Evolutionary conservation across 306 rosid genomes (phyloP).

Genomic region (Pterocarpus santalinus): DNA sequence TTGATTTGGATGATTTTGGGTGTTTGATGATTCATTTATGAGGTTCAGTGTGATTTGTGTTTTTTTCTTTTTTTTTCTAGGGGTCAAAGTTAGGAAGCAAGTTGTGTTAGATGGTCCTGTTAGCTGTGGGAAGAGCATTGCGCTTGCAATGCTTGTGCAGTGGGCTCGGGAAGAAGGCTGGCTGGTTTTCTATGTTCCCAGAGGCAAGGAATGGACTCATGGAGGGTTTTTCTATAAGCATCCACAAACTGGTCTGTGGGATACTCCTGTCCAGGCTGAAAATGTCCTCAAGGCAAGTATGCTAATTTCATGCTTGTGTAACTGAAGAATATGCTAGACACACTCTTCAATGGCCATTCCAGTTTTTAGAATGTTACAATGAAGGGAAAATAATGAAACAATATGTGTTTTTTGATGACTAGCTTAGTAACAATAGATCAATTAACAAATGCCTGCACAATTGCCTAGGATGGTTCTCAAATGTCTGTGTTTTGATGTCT

Average conservation of each 20-base stretch:
- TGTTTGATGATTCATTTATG: slow-evolving; percentile 5
- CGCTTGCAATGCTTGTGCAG: slow-evolving; percentile 92
- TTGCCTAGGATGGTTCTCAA: slow-evolving; percentile 18
- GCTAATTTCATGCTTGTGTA: slow-evolving; percentile 7
- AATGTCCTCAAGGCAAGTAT: slow-evolving; percentile 78
- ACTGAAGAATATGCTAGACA: not conserved
- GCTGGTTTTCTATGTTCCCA: slow-evolving; percentile 94
- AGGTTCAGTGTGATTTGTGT: slow-evolving; percentile 26
- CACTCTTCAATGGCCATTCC: slow-evolving; percentile 1
- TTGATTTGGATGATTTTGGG: not conserved
- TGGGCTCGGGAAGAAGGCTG: slow-evolving; percentile 99
- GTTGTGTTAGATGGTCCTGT: slow-evolving; percentile 90
- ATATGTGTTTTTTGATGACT: slow-evolving; percentile 10
- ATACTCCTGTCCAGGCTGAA: slow-evolving; percentile 93
- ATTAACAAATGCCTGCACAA: not conserved
- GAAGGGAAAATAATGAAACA: slow-evolving; percentile 6
- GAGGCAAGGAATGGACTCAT: slow-evolving; percentile 87
- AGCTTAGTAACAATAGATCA: not conserved
- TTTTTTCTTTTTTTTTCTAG: slow-evolving; percentile 52
- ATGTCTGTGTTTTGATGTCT: slow-evolving; percentile 1
- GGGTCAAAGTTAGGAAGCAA: slow-evolving; percentile 79
- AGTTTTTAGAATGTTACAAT: slow-evolving; percentile 6
- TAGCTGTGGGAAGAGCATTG: slow-evolving; percentile 91
- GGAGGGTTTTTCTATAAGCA: slow-evolving; percentile 86
- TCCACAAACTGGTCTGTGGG: slow-evolving; percentile 82